Evolutionary conservation across 495 filamentous ascomycete genomes (phyloP), one percentile per base, ranked within the genome.

Genomic region (Echria macrotheca): DNA sequence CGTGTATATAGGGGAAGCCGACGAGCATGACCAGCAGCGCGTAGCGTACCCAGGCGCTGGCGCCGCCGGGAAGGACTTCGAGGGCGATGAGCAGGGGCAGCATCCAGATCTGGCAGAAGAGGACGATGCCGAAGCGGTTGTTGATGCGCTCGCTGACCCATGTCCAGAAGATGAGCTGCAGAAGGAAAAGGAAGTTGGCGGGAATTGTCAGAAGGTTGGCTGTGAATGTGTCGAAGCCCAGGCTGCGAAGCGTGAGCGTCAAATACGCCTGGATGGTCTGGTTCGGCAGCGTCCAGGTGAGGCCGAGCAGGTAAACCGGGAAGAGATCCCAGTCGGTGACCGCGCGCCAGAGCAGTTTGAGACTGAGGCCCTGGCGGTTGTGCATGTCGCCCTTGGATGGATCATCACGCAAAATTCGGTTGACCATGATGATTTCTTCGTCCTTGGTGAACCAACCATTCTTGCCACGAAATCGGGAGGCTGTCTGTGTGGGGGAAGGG

Each of bases 321-420:
- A 83, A 89, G 60, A 90, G 69, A 45, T 90, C 80, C 38, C 78
- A 87, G 59, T 89, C 85, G 21, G 63, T 75, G 2, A 87, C 50
- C 2, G 74, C 70, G 14, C 75, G 53, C 71, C 75, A 80, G n/a
- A 89, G 69, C 17, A 74, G 61, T 22, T 64, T 78, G 0, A 71
- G 73, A 0, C 73, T 76, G 5, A 90, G 62, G 2, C 75, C 77
- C 64, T 88, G 80, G 3, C 84, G 66, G 40, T 72, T 75, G 57
- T 76, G 70, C 75, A 77, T 77, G 47, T 71, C 71, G 21, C 80
- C 79, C 58, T 86, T 85, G 21, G 71, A 73, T 0, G 84, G 83
- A 57, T 86, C 83, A 54, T 86, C 84, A 14, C 81, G 70, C 21
- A 88, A 64, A n/a, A 86, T 73, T 10, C 84, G 77, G 54, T 85